Percentiles rank a stretch among this genome's conserved stretches.
phyloP scores from a whole-genome alignment of 2,329 filamentous ascomycete species.

The Apiospora koreana region DNA sequence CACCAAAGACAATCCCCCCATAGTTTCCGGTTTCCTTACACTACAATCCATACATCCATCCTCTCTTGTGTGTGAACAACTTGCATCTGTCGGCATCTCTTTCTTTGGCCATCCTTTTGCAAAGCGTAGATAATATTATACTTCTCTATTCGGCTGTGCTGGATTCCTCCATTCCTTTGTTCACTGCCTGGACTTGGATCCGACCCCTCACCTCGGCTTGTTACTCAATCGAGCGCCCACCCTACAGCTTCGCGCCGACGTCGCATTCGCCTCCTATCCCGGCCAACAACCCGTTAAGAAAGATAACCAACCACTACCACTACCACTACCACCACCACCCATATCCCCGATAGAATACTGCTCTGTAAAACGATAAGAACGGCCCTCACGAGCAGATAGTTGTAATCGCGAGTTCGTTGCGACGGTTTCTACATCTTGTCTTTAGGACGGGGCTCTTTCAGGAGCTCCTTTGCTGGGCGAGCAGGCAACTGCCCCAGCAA shows the following conservation, averaged over 20 bases:
- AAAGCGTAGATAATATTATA: slow-evolving; percentile 10
- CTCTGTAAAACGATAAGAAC: slow-evolving; percentile 3
- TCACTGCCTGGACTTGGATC: neutral
- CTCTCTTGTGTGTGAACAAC: neutral
- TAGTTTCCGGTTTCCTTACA: slow-evolving; percentile 11
- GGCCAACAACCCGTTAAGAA: neutral
- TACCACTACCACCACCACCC: neutral
- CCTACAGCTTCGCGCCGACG: slow-evolving; percentile 9
- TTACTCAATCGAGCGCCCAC: slow-evolving; percentile 4
- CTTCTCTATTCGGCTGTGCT: slow-evolving; percentile 18
- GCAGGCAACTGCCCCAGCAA: slow-evolving; percentile 35
- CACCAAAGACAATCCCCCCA: slow-evolving; percentile 1
- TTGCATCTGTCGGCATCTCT: slow-evolving; percentile 1
- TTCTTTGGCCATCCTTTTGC: slow-evolving; percentile 1
- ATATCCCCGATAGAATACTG: neutral
- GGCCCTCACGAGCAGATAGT: neutral
- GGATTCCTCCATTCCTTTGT: slow-evolving; percentile 19
- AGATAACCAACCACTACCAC: neutral
- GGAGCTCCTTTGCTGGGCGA: slow-evolving; percentile 35
- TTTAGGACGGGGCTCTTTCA: slow-evolving; percentile 7
- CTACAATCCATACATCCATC: neutral
- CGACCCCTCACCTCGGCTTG: slow-evolving; percentile 12
- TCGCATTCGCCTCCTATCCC: slow-evolving; percentile 4
- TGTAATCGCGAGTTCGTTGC: slow-evolving; percentile 5
- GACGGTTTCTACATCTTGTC: slow-evolving; percentile 7